Conservation (phyloP, 805 yeast genomes). For the Metschnikowia lochheadii region DNA sequence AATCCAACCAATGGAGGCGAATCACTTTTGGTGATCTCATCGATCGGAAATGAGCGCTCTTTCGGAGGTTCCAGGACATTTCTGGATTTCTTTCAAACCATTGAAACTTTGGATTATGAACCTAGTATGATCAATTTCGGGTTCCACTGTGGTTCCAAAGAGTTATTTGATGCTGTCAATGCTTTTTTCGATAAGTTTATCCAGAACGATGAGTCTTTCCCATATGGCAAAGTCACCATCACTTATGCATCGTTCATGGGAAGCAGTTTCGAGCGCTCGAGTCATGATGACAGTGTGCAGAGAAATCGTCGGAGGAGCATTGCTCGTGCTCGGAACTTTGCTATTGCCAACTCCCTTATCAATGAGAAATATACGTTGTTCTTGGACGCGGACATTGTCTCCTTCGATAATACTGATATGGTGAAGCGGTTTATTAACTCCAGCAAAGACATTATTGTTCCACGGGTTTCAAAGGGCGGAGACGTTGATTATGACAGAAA, state of each 20-base stretch:
- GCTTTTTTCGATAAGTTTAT: conserved; percentile 15
- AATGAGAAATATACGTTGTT: conserved; percentile 32
- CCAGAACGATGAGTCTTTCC: background rate
- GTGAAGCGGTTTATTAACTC: conserved; percentile 25
- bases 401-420: conserved; percentile 23
- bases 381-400: conserved; percentile 34
- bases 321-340: conserved; percentile 36
- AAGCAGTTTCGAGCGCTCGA: conserved; percentile 8
- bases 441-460: conserved; percentile 34
- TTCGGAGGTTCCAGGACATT: conserved; percentile 36
- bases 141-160: conserved; percentile 27
- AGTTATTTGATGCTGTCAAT: conserved; percentile 22
- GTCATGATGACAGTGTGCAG: conserved; percentile 21
- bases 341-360: conserved; percentile 24
- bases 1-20: background rate
- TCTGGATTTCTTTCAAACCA: conserved; percentile 28
- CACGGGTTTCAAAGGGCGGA: conserved; percentile 27
- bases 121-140: conserved; percentile 22
- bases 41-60: conserved; percentile 27
- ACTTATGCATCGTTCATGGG: conserved; percentile 14
- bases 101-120: conserved; percentile 25
- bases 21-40: conserved; percentile 19
- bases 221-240: conserved; percentile 12
- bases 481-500: conserved; percentile 35
- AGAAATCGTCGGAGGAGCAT: conserved; percentile 32